These are phyloP conservation scores for Rhododendron henanense DNA, from an alignment of 148 eudicot species.

Conservation along the genomic window DNA sequence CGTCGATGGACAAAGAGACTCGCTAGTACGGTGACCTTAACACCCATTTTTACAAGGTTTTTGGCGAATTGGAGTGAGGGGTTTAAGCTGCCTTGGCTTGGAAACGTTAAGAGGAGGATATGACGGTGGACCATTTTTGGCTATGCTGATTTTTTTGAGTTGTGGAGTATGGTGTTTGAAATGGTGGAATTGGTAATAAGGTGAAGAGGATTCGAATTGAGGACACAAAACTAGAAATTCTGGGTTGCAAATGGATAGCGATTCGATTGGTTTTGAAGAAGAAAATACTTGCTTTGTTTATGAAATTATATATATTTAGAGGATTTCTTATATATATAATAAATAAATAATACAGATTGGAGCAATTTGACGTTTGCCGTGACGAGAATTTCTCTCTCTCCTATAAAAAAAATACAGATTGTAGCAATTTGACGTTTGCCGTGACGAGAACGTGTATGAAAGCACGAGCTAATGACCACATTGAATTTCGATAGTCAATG, in stretches of 20 bases:
- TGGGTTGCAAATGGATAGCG: background rate
- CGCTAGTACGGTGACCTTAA: conserved; percentile 34
- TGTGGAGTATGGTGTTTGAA: background rate
- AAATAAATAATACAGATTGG: background rate
- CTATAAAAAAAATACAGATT: too few species aligned
- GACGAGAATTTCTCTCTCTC: background rate
- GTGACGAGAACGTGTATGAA: too few species aligned
- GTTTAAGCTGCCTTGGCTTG: conserved; percentile 46
- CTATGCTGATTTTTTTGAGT: background rate
- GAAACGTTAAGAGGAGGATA: conserved; percentile 22
- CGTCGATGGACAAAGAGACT: conserved; percentile 12
- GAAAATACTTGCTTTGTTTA: background rate
- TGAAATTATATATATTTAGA: background rate
- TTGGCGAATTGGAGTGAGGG: conserved; percentile 50
- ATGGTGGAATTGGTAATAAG: background rate
- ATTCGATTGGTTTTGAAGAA: background rate
- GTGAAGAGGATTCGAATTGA: background rate
- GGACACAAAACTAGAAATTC: background rate
- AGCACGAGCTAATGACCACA: background rate
- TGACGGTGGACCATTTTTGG: conserved; percentile 15
- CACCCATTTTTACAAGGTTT: conserved; percentile 24
- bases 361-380: background rate
- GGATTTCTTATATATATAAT: background rate
- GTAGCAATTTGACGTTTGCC: background rate
- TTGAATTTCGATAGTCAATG: background rate